Conservation (phyloP, 1,139 yeast species). For the Meyerozyma athensensis region DNA sequence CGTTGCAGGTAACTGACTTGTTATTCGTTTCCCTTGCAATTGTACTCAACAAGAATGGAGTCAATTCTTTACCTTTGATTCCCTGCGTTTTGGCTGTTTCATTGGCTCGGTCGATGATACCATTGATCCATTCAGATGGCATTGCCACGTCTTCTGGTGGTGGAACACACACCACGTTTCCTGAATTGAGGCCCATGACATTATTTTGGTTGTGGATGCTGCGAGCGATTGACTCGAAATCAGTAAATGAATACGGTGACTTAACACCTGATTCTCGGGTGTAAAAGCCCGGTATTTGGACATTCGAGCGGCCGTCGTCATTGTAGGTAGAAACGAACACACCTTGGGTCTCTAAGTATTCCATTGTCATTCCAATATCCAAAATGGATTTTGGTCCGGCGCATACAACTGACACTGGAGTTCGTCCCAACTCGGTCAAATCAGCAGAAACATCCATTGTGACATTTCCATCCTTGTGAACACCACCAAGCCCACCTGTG, state of each 20-base stretch:
- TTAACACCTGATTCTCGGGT: conserved; percentile 68
- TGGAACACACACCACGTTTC: conserved; percentile 76
- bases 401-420: conserved; percentile 85
- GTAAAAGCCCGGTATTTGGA: conserved; percentile 77
- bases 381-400: conserved; percentile 87
- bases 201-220: conserved; percentile 51
- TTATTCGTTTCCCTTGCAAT: conserved; percentile 69
- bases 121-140: conserved; percentile 46
- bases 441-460: conserved; percentile 87
- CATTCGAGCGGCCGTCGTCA: conserved; percentile 23
- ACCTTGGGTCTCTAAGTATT: conserved; percentile 85
- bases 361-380: conserved; percentile 78
- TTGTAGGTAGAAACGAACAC: conserved; percentile 53
- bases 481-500: conserved; percentile 94
- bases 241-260: conserved; percentile 62
- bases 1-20: conserved; percentile 62
- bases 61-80: conserved; percentile 65
- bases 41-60: conserved; percentile 69
- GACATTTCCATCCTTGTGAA: conserved; percentile 70
- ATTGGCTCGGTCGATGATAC: conserved; percentile 56
- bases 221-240: conserved; percentile 56
- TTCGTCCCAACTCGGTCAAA: conserved; percentile 74
- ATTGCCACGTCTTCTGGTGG: conserved; percentile 67
- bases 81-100: conserved; percentile 50
- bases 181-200: conserved; percentile 53